Base-by-base conservation (phyloP, 208 protist genomes). In the Leishmania tropica region DNA sequence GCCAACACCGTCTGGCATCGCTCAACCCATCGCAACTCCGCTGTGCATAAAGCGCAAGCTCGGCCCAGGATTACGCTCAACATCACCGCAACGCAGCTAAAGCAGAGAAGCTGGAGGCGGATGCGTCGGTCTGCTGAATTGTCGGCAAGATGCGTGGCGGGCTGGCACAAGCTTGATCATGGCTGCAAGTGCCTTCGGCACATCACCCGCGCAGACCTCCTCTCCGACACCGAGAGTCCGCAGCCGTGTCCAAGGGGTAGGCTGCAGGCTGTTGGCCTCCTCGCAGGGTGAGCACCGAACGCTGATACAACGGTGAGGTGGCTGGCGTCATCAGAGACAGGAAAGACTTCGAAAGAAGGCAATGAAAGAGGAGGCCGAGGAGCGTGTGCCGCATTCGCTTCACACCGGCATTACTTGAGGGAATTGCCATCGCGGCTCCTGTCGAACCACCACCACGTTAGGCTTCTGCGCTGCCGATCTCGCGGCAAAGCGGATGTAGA, bases 401-500 rank as follows among this genome's bases (percentile, higher is more conserved):
- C 31, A 17, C n/a, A n/a, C n/a, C n/a, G n/a, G n/a, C n/a, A n/a
- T n/a, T n/a, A n/a, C n/a, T n/a, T n/a, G n/a, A n/a, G n/a, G n/a
- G n/a, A n/a, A n/a, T n/a, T n/a, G n/a, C n/a, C n/a, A n/a, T n/a
- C n/a, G n/a, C n/a, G n/a, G n/a, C n/a, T n/a, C n/a, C n/a, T n/a
- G n/a, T n/a, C n/a, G n/a, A n/a, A n/a, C n/a, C n/a, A n/a, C n/a
- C n/a, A n/a, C n/a, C n/a, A n/a, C n/a, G n/a, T n/a, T n/a, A n/a
- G 24, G 74, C 58, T 79, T 4, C 54, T 80, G 75, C 31, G 75
- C 67, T 51, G 67, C 31, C 56, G 31, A 21, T 45, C 53, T 21
- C 40, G 75, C 24, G 68, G 37, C 53, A 35, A 45, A 35, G 40
- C 11, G 19, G 70, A 37, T 35, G 2, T 47, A 37, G 67, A 80